Conservation (phyloP, 202 grass and related monocot genomes). For the Saccharum hybrid region DNA sequence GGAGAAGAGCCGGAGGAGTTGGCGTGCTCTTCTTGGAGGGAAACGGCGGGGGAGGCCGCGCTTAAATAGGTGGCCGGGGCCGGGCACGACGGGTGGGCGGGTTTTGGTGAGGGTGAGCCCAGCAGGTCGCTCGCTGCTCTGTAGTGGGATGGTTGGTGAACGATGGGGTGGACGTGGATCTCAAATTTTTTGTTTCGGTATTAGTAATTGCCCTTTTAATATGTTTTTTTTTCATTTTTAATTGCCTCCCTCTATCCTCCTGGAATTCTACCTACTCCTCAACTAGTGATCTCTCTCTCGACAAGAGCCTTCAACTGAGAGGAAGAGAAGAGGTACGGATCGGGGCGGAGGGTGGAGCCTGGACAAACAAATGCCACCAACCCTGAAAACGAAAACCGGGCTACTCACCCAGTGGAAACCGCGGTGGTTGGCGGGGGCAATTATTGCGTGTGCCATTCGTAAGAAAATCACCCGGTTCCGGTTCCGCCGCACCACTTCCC, state of each 20-base stretch:
- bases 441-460: neutral
- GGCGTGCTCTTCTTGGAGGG: slow-evolving; percentile 58
- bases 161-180: neutral
- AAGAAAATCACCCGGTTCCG: neutral
- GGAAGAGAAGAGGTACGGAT: too few relatives aligned
- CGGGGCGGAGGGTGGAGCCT: neutral
- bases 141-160: slow-evolving; percentile 52
- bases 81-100: slow-evolving; percentile 21
- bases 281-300: neutral
- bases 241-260: too few relatives aligned
- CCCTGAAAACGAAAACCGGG: slow-evolving; percentile 49
- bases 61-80: slow-evolving; percentile 54
- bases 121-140: neutral
- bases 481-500: neutral
- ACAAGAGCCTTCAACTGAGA: neutral
- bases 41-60: slow-evolving; percentile 29
- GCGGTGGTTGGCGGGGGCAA: neutral
- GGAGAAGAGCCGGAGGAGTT: slow-evolving; percentile 58
- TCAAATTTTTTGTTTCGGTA: neutral
- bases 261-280: neutral
- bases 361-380: slow-evolving; percentile 43
- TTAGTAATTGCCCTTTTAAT: too few relatives aligned
- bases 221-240: too few relatives aligned
- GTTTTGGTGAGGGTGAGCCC: neutral
- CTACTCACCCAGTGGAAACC: neutral